Conservation (phyloP, 1,284 basidiomycete genomes). For the Exobasidium cylindrosporum region DNA sequence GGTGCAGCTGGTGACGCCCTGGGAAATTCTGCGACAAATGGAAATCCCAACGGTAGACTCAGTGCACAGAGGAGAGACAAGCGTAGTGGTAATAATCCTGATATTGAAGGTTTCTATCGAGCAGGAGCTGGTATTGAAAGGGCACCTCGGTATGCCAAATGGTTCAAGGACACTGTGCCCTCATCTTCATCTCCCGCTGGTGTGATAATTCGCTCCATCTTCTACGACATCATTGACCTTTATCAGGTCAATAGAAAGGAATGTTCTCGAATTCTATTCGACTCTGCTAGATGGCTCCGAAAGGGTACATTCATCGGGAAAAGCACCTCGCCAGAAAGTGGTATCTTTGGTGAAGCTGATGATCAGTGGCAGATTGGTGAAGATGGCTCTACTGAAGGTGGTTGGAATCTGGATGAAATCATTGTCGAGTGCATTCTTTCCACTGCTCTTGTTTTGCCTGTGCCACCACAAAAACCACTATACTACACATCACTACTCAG, state of each 20-base stretch:
- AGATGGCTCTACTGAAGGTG: constrained; percentile 19
- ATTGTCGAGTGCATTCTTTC: constrained; percentile 67
- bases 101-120: constrained; percentile 50
- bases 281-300: constrained; percentile 80
- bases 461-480: constrained; percentile 68
- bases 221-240: constrained; percentile 82
- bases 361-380: constrained; percentile 51
- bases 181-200: constrained; percentile 70
- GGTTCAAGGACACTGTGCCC: constrained; percentile 67
- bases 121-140: constrained; percentile 38
- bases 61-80: constrained; percentile 54
- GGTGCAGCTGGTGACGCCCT: constrained; percentile 8
- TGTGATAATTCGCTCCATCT: constrained; percentile 72
- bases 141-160: constrained; percentile 30
- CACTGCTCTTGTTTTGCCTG: constrained; percentile 72
- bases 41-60: constrained; percentile 13
- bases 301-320: constrained; percentile 66
- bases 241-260: constrained; percentile 97
- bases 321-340: constrained; percentile 25
- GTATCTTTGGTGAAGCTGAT: constrained; percentile 47
- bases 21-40: not conserved
- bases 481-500: constrained; percentile 88
- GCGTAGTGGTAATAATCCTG: constrained; percentile 65
- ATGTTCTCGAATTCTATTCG: constrained; percentile 78
- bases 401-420: constrained; percentile 46